Percentiles rank a stretch among this genome's conserved stretches.
These are phyloP conservation scores for Lepidium africanum DNA, from an alignment of 345 rosid species.

Conservation along the genomic window DNA sequence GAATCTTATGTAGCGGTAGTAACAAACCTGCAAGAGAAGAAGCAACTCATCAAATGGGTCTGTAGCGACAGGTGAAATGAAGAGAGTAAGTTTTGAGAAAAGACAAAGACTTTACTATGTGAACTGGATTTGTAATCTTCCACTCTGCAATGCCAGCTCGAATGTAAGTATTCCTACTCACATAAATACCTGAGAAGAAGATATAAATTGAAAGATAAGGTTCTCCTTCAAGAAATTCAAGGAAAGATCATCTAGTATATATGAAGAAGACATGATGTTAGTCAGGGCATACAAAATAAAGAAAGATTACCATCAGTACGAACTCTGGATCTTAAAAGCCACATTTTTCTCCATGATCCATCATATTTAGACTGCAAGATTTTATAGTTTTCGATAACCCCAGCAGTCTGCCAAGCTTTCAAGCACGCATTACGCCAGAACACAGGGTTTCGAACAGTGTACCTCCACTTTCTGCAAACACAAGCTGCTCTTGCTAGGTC, in stretches of 20 bases:
- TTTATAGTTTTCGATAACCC: slow-evolving; percentile 76
- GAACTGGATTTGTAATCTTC: slow-evolving; percentile 90
- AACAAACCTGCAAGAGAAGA: slow-evolving; percentile 64
- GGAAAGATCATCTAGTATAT: no score
- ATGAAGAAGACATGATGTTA: background rate
- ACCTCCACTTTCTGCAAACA: slow-evolving; percentile 93
- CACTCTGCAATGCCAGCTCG: slow-evolving; percentile 87
- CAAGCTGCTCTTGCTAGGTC: slow-evolving; percentile 85
- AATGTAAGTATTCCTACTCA: slow-evolving; percentile 90
- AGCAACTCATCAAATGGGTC: background rate
- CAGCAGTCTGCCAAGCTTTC: slow-evolving; percentile 90
- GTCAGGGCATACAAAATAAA: background rate
- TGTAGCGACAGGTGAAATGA: background rate
- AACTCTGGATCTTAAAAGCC: slow-evolving; percentile 86
- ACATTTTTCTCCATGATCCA: slow-evolving; percentile 98
- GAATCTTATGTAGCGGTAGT: slow-evolving; percentile 81
- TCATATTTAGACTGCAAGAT: slow-evolving; percentile 69
- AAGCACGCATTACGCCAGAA: slow-evolving; percentile 92
- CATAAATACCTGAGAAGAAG: slow-evolving; percentile 64
- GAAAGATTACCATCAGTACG: slow-evolving; percentile 74
- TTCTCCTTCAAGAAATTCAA: no score
- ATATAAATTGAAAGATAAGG: slow-evolving; percentile 1
- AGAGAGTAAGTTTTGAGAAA: background rate
- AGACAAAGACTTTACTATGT: slow-evolving; percentile 49
- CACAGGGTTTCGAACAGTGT: slow-evolving; percentile 79